Evolutionary conservation across 2,329 filamentous ascomycete genomes (phyloP).

Genomic region (Thermothelomyces thermophilus): DNA sequence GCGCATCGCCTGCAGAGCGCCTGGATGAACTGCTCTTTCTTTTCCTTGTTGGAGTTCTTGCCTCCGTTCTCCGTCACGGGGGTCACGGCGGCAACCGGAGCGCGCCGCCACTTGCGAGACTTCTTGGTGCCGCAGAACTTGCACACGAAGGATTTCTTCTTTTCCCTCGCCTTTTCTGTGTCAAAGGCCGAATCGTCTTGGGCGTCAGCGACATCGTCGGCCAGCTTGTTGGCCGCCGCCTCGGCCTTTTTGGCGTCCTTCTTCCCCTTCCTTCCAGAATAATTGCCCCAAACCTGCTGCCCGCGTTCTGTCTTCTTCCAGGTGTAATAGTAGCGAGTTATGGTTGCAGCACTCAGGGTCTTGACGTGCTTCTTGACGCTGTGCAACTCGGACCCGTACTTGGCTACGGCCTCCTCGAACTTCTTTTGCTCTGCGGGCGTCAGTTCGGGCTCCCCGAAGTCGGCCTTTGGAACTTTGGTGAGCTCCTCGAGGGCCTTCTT

Average conservation of each 20-base stretch:
- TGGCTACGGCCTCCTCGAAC: constrained; percentile 85
- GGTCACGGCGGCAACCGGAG: constrained; percentile 69
- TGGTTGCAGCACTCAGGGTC: constrained; percentile 67
- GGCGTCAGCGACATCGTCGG: constrained; percentile 88
- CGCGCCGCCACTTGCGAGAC: constrained; percentile 86
- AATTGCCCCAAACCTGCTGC: constrained; percentile 83
- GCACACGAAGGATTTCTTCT: constrained; percentile 82
- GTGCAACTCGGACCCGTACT: constrained; percentile 85
- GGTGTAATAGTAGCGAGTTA: constrained; percentile 91
- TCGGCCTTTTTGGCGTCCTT: constrained; percentile 74
- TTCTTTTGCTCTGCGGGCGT: constrained; percentile 73
- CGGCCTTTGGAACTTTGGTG: constrained; percentile 58
- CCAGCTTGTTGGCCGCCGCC: constrained; percentile 64
- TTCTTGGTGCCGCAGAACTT: constrained; percentile 80
- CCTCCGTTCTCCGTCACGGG: constrained; percentile 58
- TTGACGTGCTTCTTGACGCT: constrained; percentile 80
- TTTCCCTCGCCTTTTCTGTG: constrained; percentile 69
- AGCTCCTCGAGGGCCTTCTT: constrained; percentile 66
- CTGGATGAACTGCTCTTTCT: constrained; percentile 64
- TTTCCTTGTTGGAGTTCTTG: constrained; percentile 69
- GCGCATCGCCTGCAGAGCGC: constrained; percentile 88
- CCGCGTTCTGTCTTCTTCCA: constrained; percentile 95
- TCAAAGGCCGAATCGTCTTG: constrained; percentile 96
- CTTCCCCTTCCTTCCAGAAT: constrained; percentile 79
- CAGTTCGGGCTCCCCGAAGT: constrained; percentile 79